phyloP scores from a whole-genome alignment of 306 rosid genomes.

The Prunus davidiana region DNA sequence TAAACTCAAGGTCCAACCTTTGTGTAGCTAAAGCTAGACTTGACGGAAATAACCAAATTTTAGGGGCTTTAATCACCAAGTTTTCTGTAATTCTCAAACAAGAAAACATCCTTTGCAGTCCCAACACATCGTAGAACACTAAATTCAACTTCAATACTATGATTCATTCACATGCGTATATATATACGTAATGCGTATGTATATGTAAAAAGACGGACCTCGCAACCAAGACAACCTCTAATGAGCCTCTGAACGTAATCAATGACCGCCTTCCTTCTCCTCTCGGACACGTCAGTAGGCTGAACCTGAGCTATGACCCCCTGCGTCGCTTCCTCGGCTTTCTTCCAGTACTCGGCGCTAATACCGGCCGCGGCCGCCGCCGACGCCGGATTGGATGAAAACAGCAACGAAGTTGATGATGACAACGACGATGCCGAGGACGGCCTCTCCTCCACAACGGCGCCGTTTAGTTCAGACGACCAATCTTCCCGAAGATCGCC shows the following conservation, averaged over 20 bases:
- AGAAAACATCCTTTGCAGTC: background rate
- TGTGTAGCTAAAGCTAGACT: background rate
- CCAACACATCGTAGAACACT: background rate
- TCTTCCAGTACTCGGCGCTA: constrained; percentile 33
- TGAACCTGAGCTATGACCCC: constrained; percentile 46
- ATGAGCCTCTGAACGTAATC: constrained; percentile 46
- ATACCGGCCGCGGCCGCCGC: background rate
- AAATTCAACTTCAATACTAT: background rate
- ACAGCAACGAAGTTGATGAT: constrained; percentile 15
- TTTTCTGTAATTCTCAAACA: background rate
- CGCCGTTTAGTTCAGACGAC: constrained; percentile 39
- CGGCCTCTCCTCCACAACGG: constrained; percentile 24
- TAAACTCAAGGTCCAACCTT: constrained; percentile 2
- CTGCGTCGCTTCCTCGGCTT: constrained; percentile 46
- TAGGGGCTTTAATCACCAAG: background rate
- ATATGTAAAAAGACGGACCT: constrained; percentile 28
- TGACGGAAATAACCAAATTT: background rate
- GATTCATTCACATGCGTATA: background rate
- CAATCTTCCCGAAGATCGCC: constrained; percentile 41
- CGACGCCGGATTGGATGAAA: constrained; percentile 17
- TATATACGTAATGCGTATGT: background rate
- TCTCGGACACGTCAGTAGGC: constrained; percentile 45
- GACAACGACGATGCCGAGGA: constrained; percentile 20
- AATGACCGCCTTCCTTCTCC: constrained; percentile 41
- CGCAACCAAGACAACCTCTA: constrained; percentile 22